Conservation (phyloP, 495 filamentous ascomycete species). For the Hypomontagnella monticulosa region DNA sequence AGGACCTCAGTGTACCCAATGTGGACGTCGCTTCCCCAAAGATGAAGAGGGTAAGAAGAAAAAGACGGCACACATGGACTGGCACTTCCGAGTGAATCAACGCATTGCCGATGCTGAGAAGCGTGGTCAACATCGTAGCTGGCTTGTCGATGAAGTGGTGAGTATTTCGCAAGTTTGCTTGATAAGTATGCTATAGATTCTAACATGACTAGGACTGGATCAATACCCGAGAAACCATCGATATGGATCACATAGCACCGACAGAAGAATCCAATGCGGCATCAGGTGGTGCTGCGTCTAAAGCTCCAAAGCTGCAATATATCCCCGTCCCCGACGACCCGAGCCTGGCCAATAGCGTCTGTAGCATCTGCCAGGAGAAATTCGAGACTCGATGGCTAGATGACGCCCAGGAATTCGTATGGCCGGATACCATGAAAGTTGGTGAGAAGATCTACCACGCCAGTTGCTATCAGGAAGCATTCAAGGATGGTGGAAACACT, state of each 20-base stretch:
- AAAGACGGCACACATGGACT: conserved; percentile 95
- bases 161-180: conserved; percentile 47
- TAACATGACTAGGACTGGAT: conserved; percentile 78
- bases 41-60: conserved; percentile 80
- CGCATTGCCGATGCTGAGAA: conserved; percentile 83
- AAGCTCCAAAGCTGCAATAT: conserved; percentile 72
- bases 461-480: conserved; percentile 86
- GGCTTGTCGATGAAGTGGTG: conserved; percentile 93
- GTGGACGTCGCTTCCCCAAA: conserved; percentile 83
- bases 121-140: conserved; percentile 86
- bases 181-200: not conserved
- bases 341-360: conserved; percentile 72
- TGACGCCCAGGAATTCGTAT: conserved; percentile 94
- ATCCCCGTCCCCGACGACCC: conserved; percentile 85
- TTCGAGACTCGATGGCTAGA: conserved; percentile 91
- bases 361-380: conserved; percentile 94
- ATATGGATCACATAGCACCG: conserved; percentile 64
- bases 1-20: conserved; percentile 87
- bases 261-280: conserved; percentile 27
- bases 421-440: conserved; percentile 86
- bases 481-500: conserved; percentile 65
- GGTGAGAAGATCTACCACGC: conserved; percentile 88
- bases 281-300: conserved; percentile 29
- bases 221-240: conserved; percentile 76
- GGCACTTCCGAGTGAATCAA: conserved; percentile 95